phyloP scores from a whole-genome alignment of 495 filamentous ascomycete genomes.

The Aspergillus sclerotiicarbonarius region DNA sequence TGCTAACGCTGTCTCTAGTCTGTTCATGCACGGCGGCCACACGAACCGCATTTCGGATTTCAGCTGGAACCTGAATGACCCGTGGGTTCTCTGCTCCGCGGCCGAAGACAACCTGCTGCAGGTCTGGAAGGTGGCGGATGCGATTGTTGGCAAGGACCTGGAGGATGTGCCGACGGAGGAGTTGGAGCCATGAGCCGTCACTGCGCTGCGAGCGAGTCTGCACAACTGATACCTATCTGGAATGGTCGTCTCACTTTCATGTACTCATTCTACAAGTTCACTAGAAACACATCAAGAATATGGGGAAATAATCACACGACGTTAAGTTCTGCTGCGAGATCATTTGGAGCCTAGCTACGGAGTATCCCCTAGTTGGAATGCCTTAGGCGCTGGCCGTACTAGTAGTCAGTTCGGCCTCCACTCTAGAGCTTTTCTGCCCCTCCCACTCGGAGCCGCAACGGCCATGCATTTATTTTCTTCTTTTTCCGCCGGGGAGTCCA shows the following conservation, averaged over 20 bases:
- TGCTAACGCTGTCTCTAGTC: constrained; percentile 38
- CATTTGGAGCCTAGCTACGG: too few species aligned
- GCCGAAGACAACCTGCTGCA: constrained; percentile 97
- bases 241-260: neutral
- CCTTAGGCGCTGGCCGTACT: too few species aligned
- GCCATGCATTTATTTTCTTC: too few species aligned
- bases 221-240: neutral
- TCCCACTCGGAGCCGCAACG: too few species aligned
- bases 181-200: constrained; percentile 54
- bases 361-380: too few species aligned
- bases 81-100: constrained; percentile 90
- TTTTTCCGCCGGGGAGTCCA: too few species aligned
- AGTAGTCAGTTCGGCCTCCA: too few species aligned
- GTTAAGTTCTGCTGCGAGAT: too few species aligned
- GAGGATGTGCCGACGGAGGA: constrained; percentile 78
- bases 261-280: neutral
- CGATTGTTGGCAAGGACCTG: constrained; percentile 80
- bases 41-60: constrained; percentile 96
- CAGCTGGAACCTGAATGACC: constrained; percentile 93
- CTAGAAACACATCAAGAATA: neutral
- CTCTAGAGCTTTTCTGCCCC: too few species aligned
- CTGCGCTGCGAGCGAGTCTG: too few species aligned
- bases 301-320: too few species aligned
- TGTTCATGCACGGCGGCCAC: constrained; percentile 99
- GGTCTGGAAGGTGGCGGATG: constrained; percentile 91